These are phyloP conservation scores for Xerocomellus intermedius DNA, from an alignment of 768 basidiomycete species.

Conservation along the genomic window DNA sequence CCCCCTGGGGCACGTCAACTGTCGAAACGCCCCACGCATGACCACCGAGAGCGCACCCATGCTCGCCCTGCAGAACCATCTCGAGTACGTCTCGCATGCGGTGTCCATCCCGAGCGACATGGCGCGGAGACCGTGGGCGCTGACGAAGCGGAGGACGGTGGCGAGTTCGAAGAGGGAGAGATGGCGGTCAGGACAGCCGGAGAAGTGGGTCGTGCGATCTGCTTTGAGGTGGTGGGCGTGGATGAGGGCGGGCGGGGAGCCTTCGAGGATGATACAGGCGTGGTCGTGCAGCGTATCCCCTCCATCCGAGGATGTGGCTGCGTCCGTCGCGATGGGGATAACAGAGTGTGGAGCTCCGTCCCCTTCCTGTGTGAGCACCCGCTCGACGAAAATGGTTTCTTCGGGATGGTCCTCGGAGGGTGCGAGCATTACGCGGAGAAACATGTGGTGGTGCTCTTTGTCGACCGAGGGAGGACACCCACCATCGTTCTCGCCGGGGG, in stretches of 20 bases:
- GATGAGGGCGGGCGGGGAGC: neutral
- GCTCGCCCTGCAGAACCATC: constrained; percentile 10
- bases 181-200: neutral
- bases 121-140: neutral
- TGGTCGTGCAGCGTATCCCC: constrained; percentile 10
- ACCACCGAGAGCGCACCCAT: neutral
- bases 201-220: neutral
- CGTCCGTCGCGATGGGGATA: constrained; percentile 1
- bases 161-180: constrained; percentile 14
- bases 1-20: neutral
- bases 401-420: neutral
- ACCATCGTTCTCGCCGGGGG: neutral
- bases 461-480: neutral
- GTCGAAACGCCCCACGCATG: neutral
- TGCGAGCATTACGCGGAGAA: constrained; percentile 8
- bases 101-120: constrained; percentile 9
- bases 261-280: constrained; percentile 11
- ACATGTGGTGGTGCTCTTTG: constrained; percentile 5
- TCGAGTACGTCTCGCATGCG: constrained; percentile 11
- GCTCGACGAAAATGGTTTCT: constrained; percentile 11
- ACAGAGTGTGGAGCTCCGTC: neutral
- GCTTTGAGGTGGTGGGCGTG: constrained; percentile 1
- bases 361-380: neutral
- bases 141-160: constrained; percentile 9
- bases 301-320: neutral